phyloP scores from a whole-genome alignment of 352 stramenopile genomes.

The Hyphochytrium catenoides region DNA sequence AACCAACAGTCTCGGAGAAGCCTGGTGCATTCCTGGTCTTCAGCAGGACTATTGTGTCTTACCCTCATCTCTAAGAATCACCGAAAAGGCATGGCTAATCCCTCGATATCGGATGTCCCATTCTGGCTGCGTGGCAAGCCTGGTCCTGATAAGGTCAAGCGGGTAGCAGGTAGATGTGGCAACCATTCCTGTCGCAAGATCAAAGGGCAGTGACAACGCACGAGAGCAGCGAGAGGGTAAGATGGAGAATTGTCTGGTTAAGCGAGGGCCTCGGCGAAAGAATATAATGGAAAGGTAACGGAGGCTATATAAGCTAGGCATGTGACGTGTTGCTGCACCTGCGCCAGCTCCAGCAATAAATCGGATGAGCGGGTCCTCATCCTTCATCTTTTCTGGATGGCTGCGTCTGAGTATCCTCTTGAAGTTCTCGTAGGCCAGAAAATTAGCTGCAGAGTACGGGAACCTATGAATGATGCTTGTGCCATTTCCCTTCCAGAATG shows the following conservation, averaged over 20 bases:
- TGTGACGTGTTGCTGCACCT: constrained; percentile 21
- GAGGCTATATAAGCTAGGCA: too few species aligned
- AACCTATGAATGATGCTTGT: constrained; percentile 85
- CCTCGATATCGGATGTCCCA: constrained; percentile 61
- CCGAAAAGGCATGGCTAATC: constrained; percentile 74
- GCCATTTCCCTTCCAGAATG: constrained; percentile 88
- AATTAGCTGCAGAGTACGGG: constrained; percentile 89
- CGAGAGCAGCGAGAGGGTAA: too few species aligned
- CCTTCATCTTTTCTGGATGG: too few species aligned
- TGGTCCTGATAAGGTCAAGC: constrained; percentile 81
- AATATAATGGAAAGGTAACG: too few species aligned
- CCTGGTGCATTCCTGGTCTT: too few species aligned
- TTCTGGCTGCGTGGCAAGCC: constrained; percentile 76
- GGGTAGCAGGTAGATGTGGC: constrained; percentile 75
- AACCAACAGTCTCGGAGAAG: too few species aligned
- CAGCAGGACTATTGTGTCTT: too few species aligned
- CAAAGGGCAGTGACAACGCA: constrained; percentile 34
- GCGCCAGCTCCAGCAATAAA: constrained; percentile 25
- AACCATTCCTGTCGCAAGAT: too few species aligned
- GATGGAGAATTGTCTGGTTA: too few species aligned
- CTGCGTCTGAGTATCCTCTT: constrained; percentile 17
- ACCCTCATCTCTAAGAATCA: constrained; percentile 68
- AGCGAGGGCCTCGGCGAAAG: too few species aligned
- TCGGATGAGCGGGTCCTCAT: too few species aligned
- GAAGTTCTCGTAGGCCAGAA: constrained; percentile 83